These are phyloP conservation scores for Aspergillus cavernicola DNA, from an alignment of 495 filamentous ascomycete species.

Conservation along the genomic window DNA sequence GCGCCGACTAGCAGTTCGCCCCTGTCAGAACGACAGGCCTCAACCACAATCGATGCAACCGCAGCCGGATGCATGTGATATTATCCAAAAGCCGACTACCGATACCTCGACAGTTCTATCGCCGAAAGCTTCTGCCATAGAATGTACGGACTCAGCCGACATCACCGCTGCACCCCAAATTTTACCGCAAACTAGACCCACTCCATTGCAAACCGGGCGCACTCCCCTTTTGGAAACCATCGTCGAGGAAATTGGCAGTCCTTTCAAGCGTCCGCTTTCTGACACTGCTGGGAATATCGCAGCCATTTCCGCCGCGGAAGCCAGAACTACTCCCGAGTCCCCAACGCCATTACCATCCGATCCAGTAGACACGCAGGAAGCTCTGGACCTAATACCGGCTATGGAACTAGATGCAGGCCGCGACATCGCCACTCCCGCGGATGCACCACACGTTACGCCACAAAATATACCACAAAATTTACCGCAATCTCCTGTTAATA, in stretches of 20 bases:
- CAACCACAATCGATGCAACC: neutral
- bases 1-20: conserved; percentile 21
- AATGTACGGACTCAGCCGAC: neutral
- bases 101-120: neutral
- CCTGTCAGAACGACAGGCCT: conserved; percentile 5
- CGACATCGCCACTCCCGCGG: neutral
- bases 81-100: neutral
- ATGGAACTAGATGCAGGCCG: neutral
- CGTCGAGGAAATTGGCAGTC: conserved; percentile 19
- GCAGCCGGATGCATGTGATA: neutral
- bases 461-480: neutral
- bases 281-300: neutral
- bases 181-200: conserved; percentile 1
- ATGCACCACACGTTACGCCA: neutral
- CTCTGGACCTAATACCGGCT: neutral
- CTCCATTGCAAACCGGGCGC: conserved; percentile 4
- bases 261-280: conserved; percentile 1
- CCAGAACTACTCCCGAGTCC: neutral
- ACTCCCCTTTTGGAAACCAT: conserved; percentile 25
- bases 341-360: neutral
- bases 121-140: neutral
- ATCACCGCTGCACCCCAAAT: neutral
- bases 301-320: neutral
- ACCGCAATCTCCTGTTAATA: neutral
- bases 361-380: neutral